Conservation (phyloP, 1,284 basidiomycete species). For the Cerrena zonata region DNA sequence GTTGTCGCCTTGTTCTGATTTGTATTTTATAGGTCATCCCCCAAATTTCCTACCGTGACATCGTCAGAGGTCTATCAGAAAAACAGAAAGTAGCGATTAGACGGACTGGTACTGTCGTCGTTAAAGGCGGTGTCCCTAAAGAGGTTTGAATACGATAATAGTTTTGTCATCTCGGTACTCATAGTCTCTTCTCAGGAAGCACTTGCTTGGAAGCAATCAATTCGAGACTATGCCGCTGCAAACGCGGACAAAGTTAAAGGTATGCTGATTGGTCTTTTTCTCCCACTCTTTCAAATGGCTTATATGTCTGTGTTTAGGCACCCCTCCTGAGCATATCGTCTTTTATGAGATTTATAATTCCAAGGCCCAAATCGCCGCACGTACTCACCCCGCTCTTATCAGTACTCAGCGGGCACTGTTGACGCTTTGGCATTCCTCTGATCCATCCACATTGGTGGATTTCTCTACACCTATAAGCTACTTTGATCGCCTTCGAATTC, state of each 20-base stretch:
- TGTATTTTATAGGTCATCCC: constrained; percentile 47
- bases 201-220: constrained; percentile 51
- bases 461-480: constrained; percentile 63
- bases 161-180: background rate
- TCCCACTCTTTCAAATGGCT: background rate
- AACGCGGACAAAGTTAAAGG: constrained; percentile 51
- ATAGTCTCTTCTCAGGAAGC: constrained; percentile 42
- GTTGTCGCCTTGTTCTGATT: background rate
- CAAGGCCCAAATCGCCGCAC: constrained; percentile 49
- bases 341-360: constrained; percentile 72
- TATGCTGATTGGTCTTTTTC: constrained; percentile 13
- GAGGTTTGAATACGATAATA: constrained; percentile 32
- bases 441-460: constrained; percentile 37
- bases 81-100: constrained; percentile 43
- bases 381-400: constrained; percentile 49
- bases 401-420: constrained; percentile 50
- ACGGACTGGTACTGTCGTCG: constrained; percentile 52
- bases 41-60: constrained; percentile 43
- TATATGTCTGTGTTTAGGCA: constrained; percentile 36
- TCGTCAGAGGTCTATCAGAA: constrained; percentile 38
- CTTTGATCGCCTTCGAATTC: constrained; percentile 71
- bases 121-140: constrained; percentile 53
- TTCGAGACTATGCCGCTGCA: constrained; percentile 48
- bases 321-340: constrained; percentile 63
- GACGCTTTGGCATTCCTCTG: constrained; percentile 52